Percentiles rank a stretch among this genome's conserved stretches.
Conservation (phyloP, 768 basidiomycete species). For the Hericium alpestre region DNA sequence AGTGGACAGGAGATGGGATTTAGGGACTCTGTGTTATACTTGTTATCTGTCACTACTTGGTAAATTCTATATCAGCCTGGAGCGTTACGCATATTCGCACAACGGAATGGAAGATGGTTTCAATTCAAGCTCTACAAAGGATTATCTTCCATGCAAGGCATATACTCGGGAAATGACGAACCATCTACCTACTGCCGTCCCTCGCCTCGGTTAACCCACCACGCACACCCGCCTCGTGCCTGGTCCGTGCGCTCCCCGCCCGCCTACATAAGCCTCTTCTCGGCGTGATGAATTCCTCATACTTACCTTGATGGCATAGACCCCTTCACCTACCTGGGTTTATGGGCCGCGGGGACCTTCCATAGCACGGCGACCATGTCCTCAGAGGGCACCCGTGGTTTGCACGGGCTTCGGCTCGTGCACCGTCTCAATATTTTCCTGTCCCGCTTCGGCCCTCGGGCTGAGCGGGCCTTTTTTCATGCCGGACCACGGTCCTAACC, state of each 20-base stretch:
- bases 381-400: conserved; percentile 13
- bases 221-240: neutral
- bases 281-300: neutral
- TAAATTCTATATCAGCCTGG: no score
- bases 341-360: neutral
- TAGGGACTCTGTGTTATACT: no score
- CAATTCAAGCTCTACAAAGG: no score
- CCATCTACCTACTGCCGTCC: neutral
- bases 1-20: no score
- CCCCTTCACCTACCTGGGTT: neutral
- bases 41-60: no score
- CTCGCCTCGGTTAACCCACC: neutral
- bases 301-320: conserved; percentile 1
- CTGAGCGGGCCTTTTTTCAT: conserved; percentile 20
- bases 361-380: conserved; percentile 21
- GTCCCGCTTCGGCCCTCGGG: conserved; percentile 47
- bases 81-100: no score
- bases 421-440: conserved; percentile 74
- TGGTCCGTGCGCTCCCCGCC: neutral
- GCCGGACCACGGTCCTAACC: neutral
- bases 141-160: neutral
- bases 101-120: no score
- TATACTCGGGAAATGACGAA: neutral
- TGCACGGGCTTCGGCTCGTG: conserved; percentile 57
- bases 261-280: neutral